A percentile compares a stretch with the other conserved stretches of the same genome.
Evolutionary conservation across 164 flowering plant genomes (phyloP).

Genomic region (Pachysandra terminalis): DNA sequence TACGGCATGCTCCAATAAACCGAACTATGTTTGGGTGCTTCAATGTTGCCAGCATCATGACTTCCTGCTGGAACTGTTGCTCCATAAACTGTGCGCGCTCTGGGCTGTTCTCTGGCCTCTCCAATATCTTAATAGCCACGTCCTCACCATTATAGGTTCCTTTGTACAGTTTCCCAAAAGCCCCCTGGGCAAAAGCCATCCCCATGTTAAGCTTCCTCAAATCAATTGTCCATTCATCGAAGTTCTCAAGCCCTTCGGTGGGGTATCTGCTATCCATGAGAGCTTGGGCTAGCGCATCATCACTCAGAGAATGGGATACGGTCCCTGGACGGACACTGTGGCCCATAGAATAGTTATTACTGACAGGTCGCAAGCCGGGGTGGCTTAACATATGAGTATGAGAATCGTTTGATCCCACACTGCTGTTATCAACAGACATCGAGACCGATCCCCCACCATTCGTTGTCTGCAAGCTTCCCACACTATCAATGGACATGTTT

Average conservation of each 20-base stretch:
- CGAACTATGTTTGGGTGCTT: slow-evolving; percentile 63
- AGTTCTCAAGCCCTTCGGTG: slow-evolving; percentile 55
- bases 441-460: slow-evolving; percentile 32
- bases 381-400: slow-evolving; percentile 24
- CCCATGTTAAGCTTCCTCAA: slow-evolving; percentile 66
- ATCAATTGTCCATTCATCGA: slow-evolving; percentile 75
- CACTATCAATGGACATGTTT: slow-evolving; percentile 38
- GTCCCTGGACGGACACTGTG: slow-evolving; percentile 34
- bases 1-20: slow-evolving; percentile 65
- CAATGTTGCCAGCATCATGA: slow-evolving; percentile 68
- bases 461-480: slow-evolving; percentile 30
- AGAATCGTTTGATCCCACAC: slow-evolving; percentile 39
- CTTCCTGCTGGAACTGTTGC: slow-evolving; percentile 75
- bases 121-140: slow-evolving; percentile 72
- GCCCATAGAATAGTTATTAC: slow-evolving; percentile 25
- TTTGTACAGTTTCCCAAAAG: slow-evolving; percentile 64
- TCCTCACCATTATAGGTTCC: slow-evolving; percentile 73
- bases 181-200: slow-evolving; percentile 63
- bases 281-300: slow-evolving; percentile 53
- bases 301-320: slow-evolving; percentile 29
- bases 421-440: slow-evolving; percentile 40
- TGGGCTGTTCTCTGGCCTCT: slow-evolving; percentile 57
- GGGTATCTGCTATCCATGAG: slow-evolving; percentile 53
- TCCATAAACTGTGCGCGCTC: slow-evolving; percentile 59
- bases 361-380: slow-evolving; percentile 22